These are phyloP conservation scores for Alnus glutinosa DNA, from an alignment of 306 rosid species.

Conservation along the genomic window DNA sequence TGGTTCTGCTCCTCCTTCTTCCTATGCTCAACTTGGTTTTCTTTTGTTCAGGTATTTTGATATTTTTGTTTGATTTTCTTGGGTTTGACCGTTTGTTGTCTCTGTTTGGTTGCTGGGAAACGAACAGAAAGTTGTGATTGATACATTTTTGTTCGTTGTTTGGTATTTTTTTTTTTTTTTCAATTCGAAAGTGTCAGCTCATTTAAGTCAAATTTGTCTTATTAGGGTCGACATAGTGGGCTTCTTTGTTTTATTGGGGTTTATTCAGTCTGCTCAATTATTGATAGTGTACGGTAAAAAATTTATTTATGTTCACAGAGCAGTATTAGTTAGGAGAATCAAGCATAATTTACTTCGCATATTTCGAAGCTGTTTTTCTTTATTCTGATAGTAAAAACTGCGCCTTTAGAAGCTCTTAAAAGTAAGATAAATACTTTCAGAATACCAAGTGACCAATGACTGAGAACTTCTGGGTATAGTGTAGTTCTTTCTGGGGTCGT, in stretches of 20 bases:
- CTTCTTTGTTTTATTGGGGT: background rate
- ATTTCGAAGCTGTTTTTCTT: background rate
- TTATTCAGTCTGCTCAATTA: background rate
- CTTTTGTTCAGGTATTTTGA: slow-evolving; percentile 59
- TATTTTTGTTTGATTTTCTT: background rate
- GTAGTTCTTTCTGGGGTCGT: background rate
- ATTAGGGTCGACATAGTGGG: background rate
- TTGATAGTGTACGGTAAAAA: background rate
- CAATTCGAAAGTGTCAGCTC: too few relatives aligned
- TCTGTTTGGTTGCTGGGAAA: slow-evolving; percentile 13
- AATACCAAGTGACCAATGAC: background rate
- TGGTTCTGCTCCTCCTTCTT: slow-evolving; percentile 37
- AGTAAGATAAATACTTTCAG: background rate
- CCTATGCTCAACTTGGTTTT: slow-evolving; percentile 40
- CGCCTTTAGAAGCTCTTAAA: slow-evolving; percentile 15
- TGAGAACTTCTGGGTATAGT: background rate
- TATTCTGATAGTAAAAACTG: background rate
- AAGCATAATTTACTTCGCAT: background rate
- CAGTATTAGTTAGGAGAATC: background rate
- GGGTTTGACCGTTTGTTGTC: background rate
- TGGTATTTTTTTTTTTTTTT: background rate
- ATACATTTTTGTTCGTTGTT: background rate
- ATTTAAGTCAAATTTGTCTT: background rate
- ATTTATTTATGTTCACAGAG: background rate
- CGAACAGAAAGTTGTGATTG: background rate